A percentile compares a stretch with the other conserved stretches of the same genome.
phyloP scores from a whole-genome alignment of 108 stramenopile species.

The Seminavis robusta region DNA sequence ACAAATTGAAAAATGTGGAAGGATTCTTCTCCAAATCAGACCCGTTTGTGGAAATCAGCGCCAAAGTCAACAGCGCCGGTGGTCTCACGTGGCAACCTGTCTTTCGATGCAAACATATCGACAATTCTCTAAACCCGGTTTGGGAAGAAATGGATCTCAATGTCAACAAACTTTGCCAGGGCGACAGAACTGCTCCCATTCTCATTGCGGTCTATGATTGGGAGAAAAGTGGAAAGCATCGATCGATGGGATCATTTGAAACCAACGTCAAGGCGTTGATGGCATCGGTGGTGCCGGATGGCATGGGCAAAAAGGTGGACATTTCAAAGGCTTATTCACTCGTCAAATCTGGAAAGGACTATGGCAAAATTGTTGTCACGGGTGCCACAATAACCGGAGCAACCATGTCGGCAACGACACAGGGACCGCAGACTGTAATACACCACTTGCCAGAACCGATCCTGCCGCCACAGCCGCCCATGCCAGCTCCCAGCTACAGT shows the following conservation, averaged over 20 bases:
- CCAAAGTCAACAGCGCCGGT: slow-evolving; percentile 39
- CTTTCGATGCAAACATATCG: slow-evolving; percentile 43
- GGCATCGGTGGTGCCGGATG: not conserved
- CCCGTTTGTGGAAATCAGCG: slow-evolving; percentile 67
- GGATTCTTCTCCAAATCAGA: slow-evolving; percentile 72
- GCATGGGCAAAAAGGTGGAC: slow-evolving; percentile 8
- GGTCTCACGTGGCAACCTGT: slow-evolving; percentile 57
- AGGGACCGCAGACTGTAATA: not conserved
- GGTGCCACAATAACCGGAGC: slow-evolving; percentile 6
- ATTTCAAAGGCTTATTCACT: slow-evolving; percentile 10
- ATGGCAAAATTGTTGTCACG: slow-evolving; percentile 10
- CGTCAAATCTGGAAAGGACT: not conserved
- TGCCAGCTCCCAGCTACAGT: not conserved
- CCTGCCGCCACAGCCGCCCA: not conserved
- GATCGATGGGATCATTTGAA: slow-evolving; percentile 64
- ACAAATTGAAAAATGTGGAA: slow-evolving; percentile 76
- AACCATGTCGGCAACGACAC: not conserved
- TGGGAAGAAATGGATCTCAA: slow-evolving; percentile 50
- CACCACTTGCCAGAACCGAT: not conserved
- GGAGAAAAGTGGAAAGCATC: slow-evolving; percentile 67
- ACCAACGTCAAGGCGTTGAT: slow-evolving; percentile 51
- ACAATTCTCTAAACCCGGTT: slow-evolving; percentile 62
- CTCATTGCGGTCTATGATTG: slow-evolving; percentile 60
- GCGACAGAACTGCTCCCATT: slow-evolving; percentile 43
- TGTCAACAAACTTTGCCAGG: slow-evolving; percentile 53